These are phyloP conservation scores for Colletotrichum sp. DNA, from an alignment of 2,329 filamentous ascomycete species.

Conservation along the genomic window DNA sequence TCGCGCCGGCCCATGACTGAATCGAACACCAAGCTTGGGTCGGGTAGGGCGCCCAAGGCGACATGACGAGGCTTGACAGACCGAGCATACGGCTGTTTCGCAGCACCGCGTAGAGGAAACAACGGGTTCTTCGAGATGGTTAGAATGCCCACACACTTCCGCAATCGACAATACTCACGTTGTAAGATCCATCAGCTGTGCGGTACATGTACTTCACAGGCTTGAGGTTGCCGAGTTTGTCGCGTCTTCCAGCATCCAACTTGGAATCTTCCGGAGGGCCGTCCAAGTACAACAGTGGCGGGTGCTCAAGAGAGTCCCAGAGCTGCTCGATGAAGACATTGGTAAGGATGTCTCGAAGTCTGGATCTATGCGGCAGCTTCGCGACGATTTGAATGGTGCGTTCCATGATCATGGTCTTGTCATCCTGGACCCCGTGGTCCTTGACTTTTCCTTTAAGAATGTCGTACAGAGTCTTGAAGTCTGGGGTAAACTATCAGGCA, in stretches of 20 bases:
- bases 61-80: slow-evolving; percentile 64
- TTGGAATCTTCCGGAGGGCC: slow-evolving; percentile 31
- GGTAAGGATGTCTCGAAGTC: slow-evolving; percentile 66
- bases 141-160: neutral
- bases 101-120: slow-evolving; percentile 69
- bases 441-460: slow-evolving; percentile 68
- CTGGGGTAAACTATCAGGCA: slow-evolving; percentile 33
- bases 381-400: slow-evolving; percentile 73
- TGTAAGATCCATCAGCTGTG: slow-evolving; percentile 73
- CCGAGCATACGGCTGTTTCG: slow-evolving; percentile 70
- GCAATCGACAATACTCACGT: slow-evolving; percentile 42
- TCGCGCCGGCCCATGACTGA: slow-evolving; percentile 58
- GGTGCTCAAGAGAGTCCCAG: slow-evolving; percentile 76
- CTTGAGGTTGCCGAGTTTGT: neutral
- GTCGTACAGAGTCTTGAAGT: slow-evolving; percentile 66
- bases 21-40: slow-evolving; percentile 69
- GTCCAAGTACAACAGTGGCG: slow-evolving; percentile 69
- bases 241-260: neutral
- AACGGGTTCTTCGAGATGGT: slow-evolving; percentile 59
- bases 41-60: slow-evolving; percentile 69
- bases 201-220: slow-evolving; percentile 63
- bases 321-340: slow-evolving; percentile 72
- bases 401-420: slow-evolving; percentile 82
- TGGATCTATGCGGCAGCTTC: slow-evolving; percentile 66
- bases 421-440: slow-evolving; percentile 68